Conservation (phyloP, 2,329 filamentous ascomycete genomes). For the Chaetomiaceae sp. region DNA sequence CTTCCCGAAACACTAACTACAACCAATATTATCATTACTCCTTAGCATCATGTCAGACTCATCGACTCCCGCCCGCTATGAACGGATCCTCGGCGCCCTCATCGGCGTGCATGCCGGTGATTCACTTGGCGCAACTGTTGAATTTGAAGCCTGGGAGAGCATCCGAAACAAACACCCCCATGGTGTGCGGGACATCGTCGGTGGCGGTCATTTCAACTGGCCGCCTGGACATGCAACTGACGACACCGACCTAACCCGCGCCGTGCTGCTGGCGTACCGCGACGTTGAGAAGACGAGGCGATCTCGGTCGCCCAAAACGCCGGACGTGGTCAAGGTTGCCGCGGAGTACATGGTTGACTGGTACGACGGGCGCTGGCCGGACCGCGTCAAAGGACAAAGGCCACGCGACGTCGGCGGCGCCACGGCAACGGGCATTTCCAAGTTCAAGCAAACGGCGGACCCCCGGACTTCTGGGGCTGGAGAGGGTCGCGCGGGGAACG, state of each 20-base stretch:
- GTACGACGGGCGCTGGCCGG: slow-evolving; percentile 42
- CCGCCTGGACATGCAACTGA: slow-evolving; percentile 43
- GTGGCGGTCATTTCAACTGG: slow-evolving; percentile 43
- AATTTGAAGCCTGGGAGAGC: slow-evolving; percentile 36
- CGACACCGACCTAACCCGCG: slow-evolving; percentile 46
- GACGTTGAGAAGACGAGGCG: slow-evolving; percentile 21
- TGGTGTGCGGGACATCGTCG: slow-evolving; percentile 40
- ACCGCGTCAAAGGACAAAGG: slow-evolving; percentile 29
- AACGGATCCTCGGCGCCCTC: slow-evolving; percentile 40
- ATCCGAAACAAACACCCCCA: slow-evolving; percentile 36
- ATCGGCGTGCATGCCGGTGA: slow-evolving; percentile 46
- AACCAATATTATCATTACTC: no score
- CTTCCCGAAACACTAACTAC: no score
- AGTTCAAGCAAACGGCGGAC: slow-evolving; percentile 30
- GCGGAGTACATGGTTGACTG: slow-evolving; percentile 41
- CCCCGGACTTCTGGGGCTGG: slow-evolving; percentile 37
- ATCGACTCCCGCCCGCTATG: slow-evolving; percentile 6
- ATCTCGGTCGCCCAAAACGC: neutral
- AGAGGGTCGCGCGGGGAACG: slow-evolving; percentile 39
- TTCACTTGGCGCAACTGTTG: slow-evolving; percentile 43
- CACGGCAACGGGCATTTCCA: slow-evolving; percentile 33
- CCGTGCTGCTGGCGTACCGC: slow-evolving; percentile 41
- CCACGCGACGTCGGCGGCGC: slow-evolving; percentile 41
- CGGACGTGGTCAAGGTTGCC: slow-evolving; percentile 33
- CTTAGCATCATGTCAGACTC: neutral